Evolutionary conservation across 2,329 filamentous ascomycete species (phyloP).

Genomic region (Pseudogymnoascus sp.): DNA sequence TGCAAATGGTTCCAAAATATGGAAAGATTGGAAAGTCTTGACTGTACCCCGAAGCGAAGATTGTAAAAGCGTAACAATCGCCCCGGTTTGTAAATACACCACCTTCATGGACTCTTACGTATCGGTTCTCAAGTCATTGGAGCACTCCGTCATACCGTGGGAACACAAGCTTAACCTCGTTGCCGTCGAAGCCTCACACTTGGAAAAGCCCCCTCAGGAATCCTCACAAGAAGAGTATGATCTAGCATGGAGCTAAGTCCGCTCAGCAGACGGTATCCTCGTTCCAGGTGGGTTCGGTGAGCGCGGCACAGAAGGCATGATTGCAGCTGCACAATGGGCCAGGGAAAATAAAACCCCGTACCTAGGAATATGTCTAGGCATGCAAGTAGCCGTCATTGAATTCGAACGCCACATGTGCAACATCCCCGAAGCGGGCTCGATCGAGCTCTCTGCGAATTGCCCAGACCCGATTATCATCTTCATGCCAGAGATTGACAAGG

Average conservation of each 20-base stretch:
- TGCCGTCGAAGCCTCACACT: slow-evolving; percentile 77
- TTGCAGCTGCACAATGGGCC: slow-evolving; percentile 78
- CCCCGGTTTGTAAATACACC: slow-evolving; percentile 87
- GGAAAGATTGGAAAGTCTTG: slow-evolving; percentile 69
- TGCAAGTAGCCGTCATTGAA: slow-evolving; percentile 91
- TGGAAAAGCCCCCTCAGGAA: slow-evolving; percentile 60
- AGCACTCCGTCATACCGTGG: slow-evolving; percentile 87
- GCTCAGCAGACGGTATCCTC: slow-evolving; percentile 56
- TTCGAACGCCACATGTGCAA: slow-evolving; percentile 70
- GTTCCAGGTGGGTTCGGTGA: slow-evolving; percentile 59
- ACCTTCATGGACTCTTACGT: slow-evolving; percentile 80
- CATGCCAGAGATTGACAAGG: slow-evolving; percentile 82
- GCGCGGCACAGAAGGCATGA: slow-evolving; percentile 84
- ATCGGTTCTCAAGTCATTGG: slow-evolving; percentile 75
- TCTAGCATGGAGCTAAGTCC: slow-evolving; percentile 76
- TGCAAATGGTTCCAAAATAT: slow-evolving; percentile 60
- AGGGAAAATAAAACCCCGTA: slow-evolving; percentile 74
- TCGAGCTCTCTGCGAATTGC: slow-evolving; percentile 21
- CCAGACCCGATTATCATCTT: slow-evolving; percentile 58
- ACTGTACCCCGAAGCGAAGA: slow-evolving; percentile 60
- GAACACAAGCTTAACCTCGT: slow-evolving; percentile 69
- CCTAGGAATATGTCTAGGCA: slow-evolving; percentile 83
- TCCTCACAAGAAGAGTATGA: slow-evolving; percentile 67
- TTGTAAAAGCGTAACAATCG: slow-evolving; percentile 68
- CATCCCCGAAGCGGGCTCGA: slow-evolving; percentile 33